A percentile compares a stretch with the other conserved stretches of the same genome.
phyloP scores from a whole-genome alignment of 139 green algal genomes.

The Closterium sp. region DNA sequence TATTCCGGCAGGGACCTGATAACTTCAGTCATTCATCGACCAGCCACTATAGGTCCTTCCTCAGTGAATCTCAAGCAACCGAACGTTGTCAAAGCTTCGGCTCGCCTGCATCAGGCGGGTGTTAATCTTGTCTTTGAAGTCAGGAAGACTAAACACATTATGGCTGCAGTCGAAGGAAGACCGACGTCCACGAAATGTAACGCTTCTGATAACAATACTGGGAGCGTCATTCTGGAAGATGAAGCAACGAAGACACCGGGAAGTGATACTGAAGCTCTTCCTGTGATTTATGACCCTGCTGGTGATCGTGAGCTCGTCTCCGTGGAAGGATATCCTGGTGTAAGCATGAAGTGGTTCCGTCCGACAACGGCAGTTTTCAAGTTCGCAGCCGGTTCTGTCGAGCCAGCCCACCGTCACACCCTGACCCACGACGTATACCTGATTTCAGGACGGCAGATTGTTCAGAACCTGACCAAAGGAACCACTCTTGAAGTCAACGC shows the following conservation, averaged over 20 bases:
- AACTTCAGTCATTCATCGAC: neutral
- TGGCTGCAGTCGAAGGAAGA: neutral
- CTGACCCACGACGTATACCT: constrained; percentile 9
- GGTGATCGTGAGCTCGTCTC: neutral
- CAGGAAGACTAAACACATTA: neutral
- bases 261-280: neutral
- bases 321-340: neutral
- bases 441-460: constrained; percentile 1
- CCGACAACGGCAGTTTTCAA: neutral
- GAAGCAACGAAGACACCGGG: neutral
- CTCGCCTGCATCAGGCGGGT: neutral
- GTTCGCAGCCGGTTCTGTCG: neutral
- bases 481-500: neutral
- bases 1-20: neutral
- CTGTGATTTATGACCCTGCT: neutral
- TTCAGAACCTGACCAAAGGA: constrained; percentile 14
- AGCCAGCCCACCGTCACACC: constrained; percentile 21
- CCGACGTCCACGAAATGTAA: neutral
- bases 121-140: neutral
- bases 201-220: neutral
- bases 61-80: neutral
- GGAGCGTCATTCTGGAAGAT: neutral
- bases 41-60: neutral
- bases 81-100: neutral
- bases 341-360: neutral